phyloP scores from a whole-genome alignment of 306 rosid species.

The Biancaea sappan region DNA sequence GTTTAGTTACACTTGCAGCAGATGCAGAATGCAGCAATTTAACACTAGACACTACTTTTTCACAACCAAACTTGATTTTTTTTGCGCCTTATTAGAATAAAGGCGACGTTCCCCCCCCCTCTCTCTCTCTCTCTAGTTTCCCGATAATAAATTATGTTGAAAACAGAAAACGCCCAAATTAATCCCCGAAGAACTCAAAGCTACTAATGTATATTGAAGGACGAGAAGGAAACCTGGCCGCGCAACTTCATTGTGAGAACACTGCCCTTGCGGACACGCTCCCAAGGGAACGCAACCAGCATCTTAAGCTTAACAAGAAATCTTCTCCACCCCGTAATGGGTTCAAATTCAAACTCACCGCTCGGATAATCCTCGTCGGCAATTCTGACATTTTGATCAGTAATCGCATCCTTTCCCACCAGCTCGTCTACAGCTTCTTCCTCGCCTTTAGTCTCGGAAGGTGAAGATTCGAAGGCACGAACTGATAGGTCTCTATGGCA shows the following conservation, averaged over 20 bases:
- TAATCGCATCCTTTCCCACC: background rate
- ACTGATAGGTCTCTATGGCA: conserved; percentile 31
- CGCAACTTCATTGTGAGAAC: conserved; percentile 80
- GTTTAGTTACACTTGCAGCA: background rate
- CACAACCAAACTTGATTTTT: background rate
- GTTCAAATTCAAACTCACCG: conserved; percentile 66
- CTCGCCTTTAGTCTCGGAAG: conserved; percentile 31
- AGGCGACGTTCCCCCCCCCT: too few relatives aligned
- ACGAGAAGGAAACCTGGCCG: conserved; percentile 65
- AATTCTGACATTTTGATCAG: conserved; percentile 14
- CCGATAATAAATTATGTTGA: background rate
- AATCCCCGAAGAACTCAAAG: background rate
- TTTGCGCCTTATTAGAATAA: too few relatives aligned
- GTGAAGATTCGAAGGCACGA: conserved; percentile 54
- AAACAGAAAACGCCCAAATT: background rate
- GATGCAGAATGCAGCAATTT: background rate
- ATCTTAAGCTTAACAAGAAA: conserved; percentile 68
- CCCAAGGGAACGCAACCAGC: conserved; percentile 83
- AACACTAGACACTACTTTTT: background rate
- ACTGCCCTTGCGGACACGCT: conserved; percentile 74
- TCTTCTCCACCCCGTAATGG: conserved; percentile 60
- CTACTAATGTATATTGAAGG: background rate
- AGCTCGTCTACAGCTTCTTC: background rate
- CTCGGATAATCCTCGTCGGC: conserved; percentile 53
- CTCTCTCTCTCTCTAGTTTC: background rate